Evolutionary conservation across 2,329 filamentous ascomycete genomes (phyloP).

Genomic region (Hypoxylon sp.): DNA sequence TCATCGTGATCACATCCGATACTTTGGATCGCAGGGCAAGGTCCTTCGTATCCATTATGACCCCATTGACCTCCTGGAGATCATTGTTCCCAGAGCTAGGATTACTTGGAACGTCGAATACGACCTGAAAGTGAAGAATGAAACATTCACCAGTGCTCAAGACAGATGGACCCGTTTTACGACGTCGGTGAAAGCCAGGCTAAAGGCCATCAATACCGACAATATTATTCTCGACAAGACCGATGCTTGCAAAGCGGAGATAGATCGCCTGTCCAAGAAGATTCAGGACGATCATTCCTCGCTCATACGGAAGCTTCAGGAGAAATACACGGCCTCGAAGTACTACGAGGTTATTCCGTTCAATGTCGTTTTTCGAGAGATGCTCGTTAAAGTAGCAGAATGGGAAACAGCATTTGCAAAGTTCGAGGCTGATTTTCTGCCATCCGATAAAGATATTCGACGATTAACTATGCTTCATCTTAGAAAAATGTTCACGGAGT

Average conservation of each 20-base stretch:
- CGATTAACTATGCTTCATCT: slow-evolving; percentile 90
- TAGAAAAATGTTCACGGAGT: slow-evolving; percentile 92
- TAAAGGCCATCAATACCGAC: slow-evolving; percentile 90
- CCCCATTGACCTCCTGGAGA: slow-evolving; percentile 88
- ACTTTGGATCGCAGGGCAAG: slow-evolving; percentile 87
- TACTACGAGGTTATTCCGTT: slow-evolving; percentile 97
- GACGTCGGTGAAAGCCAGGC: slow-evolving; percentile 79
- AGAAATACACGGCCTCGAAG: slow-evolving; percentile 90
- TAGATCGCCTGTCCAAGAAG: slow-evolving; percentile 79
- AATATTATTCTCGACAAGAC: slow-evolving; percentile 88
- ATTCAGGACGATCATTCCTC: slow-evolving; percentile 83
- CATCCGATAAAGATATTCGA: slow-evolving; percentile 93
- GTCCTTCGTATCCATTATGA: slow-evolving; percentile 92
- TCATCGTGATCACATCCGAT: slow-evolving; percentile 89
- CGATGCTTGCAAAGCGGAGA: slow-evolving; percentile 80
- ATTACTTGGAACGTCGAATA: slow-evolving; percentile 99
- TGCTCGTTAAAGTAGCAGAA: slow-evolving; percentile 90
- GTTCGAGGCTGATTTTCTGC: slow-evolving; percentile 93
- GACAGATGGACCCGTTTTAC: slow-evolving; percentile 88
- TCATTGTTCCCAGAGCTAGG: slow-evolving; percentile 86
- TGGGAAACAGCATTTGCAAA: slow-evolving; percentile 92
- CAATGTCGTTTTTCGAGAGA: slow-evolving; percentile 85
- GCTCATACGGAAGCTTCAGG: slow-evolving; percentile 80
- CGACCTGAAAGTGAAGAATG: slow-evolving; percentile 90
- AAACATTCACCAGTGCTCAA: slow-evolving; percentile 82